phyloP scores from a whole-genome alignment of 2,329 filamentous ascomycete species.

The Stachybotrys elegans region DNA sequence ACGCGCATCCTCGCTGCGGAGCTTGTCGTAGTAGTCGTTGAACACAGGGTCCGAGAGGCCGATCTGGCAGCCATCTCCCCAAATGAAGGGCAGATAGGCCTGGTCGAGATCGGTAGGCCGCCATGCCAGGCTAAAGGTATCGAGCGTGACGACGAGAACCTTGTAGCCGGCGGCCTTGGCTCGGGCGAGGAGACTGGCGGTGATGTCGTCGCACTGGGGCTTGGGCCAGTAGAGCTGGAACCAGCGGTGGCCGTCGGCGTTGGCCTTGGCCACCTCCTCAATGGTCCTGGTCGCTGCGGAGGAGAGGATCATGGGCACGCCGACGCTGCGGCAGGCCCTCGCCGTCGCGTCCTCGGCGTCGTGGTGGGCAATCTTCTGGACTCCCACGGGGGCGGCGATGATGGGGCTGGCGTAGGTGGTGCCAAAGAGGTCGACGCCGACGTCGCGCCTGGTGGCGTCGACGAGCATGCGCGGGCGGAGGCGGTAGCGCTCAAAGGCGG shows the following conservation, averaged over 20 bases:
- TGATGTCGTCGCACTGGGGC: conserved; percentile 53
- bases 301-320: conserved; percentile 62
- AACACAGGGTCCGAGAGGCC: conserved; percentile 67
- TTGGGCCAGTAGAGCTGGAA: conserved; percentile 72
- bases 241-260: conserved; percentile 56
- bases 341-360: conserved; percentile 62
- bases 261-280: conserved; percentile 59
- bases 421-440: conserved; percentile 49
- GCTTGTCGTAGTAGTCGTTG: conserved; percentile 14
- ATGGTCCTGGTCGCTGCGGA: conserved; percentile 60
- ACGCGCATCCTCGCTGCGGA: conserved; percentile 12
- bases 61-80: conserved; percentile 52
- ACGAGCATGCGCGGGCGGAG: conserved; percentile 49
- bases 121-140: conserved; percentile 67
- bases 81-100: conserved; percentile 55
- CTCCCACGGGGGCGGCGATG: conserved; percentile 63
- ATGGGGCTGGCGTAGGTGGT: conserved; percentile 39
- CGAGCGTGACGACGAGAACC: conserved; percentile 66
- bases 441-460: conserved; percentile 37
- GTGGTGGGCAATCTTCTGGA: conserved; percentile 61
- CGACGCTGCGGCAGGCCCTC: conserved; percentile 52
- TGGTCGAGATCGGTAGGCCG: conserved; percentile 63
- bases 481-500: conserved; percentile 49
- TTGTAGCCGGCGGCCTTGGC: conserved; percentile 58
- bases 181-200: conserved; percentile 54